Evolutionary conservation across 805 yeast genomes (phyloP).

Genomic region (Hanseniaspora hatyaiensis): DNA sequence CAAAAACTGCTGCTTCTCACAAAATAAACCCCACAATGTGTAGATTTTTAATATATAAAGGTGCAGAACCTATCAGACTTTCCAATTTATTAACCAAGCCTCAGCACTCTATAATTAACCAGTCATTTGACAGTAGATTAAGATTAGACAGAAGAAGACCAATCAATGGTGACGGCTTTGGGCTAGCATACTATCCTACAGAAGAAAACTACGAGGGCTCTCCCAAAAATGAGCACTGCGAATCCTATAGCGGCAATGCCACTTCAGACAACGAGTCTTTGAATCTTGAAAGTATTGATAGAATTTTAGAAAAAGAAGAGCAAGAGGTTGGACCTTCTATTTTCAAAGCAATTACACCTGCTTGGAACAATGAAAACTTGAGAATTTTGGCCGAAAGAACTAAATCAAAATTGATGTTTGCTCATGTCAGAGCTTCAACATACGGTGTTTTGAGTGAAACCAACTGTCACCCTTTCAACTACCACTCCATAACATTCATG

Average conservation of each 20-base stretch:
- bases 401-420: slow-evolving; percentile 71
- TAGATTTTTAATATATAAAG: slow-evolving; percentile 81
- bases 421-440: slow-evolving; percentile 92
- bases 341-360: slow-evolving; percentile 92
- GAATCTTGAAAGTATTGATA: not conserved
- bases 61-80: slow-evolving; percentile 74
- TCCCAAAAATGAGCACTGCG: not conserved
- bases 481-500: slow-evolving; percentile 85
- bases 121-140: slow-evolving; percentile 80
- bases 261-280: not conserved
- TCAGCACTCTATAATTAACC: slow-evolving; percentile 93
- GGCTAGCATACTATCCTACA: slow-evolving; percentile 81
- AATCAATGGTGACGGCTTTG: slow-evolving; percentile 96
- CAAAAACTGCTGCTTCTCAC: not conserved
- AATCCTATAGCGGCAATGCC: not conserved
- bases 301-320: slow-evolving; percentile 19
- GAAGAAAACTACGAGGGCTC: slow-evolving; percentile 34
- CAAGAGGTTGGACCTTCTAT: slow-evolving; percentile 69
- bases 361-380: slow-evolving; percentile 91
- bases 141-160: slow-evolving; percentile 82
- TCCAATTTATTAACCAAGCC: slow-evolving; percentile 85
- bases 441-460: slow-evolving; percentile 90
- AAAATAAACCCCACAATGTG: slow-evolving; percentile 47
- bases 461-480: slow-evolving; percentile 92
- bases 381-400: slow-evolving; percentile 82